Conservation (phyloP, 768 basidiomycete species). For the Xerocomus spinulosus region DNA sequence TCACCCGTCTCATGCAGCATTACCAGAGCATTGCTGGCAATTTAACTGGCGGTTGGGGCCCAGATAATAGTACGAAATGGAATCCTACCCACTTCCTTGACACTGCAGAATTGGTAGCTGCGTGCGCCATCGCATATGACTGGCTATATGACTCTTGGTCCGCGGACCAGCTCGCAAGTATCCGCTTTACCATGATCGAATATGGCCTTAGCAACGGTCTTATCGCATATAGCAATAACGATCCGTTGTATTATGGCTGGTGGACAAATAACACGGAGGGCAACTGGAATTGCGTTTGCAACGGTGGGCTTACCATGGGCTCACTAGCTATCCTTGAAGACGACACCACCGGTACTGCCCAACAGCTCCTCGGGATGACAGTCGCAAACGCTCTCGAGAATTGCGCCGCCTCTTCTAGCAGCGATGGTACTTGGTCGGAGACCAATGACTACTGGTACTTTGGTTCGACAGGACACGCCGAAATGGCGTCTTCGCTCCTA, state of each 20-base stretch:
- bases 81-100: conserved; percentile 91
- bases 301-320: conserved; percentile 82
- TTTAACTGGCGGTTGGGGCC: conserved; percentile 60
- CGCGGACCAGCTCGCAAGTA: conserved; percentile 60
- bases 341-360: conserved; percentile 69
- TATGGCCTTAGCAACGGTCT: conserved; percentile 74
- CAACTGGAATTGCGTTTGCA: conserved; percentile 99
- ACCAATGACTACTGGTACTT: conserved; percentile 96
- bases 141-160: conserved; percentile 91
- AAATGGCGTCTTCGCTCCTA: conserved; percentile 77
- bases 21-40: conserved; percentile 68
- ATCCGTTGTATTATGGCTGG: conserved; percentile 54
- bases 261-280: conserved; percentile 71
- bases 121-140: conserved; percentile 92
- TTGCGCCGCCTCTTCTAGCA: conserved; percentile 58
- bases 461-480: conserved; percentile 85
- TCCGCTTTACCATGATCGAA: conserved; percentile 67
- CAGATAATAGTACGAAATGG: conserved; percentile 63
- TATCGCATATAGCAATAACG: conserved; percentile 41
- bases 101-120: conserved; percentile 81
- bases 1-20: background rate
- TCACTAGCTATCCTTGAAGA: conserved; percentile 88
- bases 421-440: conserved; percentile 90
- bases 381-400: conserved; percentile 71
- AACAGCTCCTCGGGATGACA: conserved; percentile 60